Conservation (phyloP, 2,329 filamentous ascomycete genomes). For the Chrysoporthe deuterocubensis region DNA sequence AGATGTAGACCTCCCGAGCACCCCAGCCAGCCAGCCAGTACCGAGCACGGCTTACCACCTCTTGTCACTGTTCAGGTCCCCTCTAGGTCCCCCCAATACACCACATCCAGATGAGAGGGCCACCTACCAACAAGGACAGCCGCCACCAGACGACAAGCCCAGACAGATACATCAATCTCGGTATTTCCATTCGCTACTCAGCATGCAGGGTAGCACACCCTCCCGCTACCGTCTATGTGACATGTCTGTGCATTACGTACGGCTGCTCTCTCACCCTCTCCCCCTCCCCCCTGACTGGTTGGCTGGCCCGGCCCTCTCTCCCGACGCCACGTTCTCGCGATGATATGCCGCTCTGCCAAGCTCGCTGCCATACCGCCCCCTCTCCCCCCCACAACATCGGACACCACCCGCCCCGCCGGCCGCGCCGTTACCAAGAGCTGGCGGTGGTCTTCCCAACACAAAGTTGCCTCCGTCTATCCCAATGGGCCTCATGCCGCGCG, state of each 20-base stretch:
- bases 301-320: neutral
- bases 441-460: neutral
- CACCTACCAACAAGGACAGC: no score
- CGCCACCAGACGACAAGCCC: neutral
- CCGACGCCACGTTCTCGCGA: neutral
- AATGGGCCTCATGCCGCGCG: neutral
- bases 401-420: neutral
- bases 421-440: neutral
- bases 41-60: no score
- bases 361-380: neutral
- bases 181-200: constrained; percentile 15
- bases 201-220: neutral
- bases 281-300: neutral
- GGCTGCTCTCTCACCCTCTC: neutral
- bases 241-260: neutral
- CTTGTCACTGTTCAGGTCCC: no score
- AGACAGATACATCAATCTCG: constrained; percentile 2
- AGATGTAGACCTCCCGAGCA: no score
- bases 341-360: neutral
- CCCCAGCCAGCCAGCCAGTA: no score
- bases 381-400: no score
- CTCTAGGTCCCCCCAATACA: no score
- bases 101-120: no score
- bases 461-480: neutral
- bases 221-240: constrained; percentile 10